These are phyloP conservation scores for Nemania abortiva DNA, from an alignment of 2,329 filamentous ascomycete genomes.

Conservation along the genomic window DNA sequence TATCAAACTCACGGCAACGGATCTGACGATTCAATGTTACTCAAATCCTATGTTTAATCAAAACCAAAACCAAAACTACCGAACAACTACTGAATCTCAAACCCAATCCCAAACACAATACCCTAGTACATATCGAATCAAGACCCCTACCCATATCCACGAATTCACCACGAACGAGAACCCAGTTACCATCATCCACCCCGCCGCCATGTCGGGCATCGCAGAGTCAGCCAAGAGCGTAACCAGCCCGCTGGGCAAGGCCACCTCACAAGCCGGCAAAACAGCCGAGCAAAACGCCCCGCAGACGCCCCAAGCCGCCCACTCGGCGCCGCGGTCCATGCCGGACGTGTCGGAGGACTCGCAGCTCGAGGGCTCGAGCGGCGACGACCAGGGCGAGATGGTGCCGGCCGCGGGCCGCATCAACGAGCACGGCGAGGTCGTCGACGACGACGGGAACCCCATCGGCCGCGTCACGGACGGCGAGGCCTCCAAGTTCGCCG, in stretches of 20 bases:
- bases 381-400: slow-evolving; percentile 51
- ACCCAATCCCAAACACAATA: slow-evolving; percentile 19
- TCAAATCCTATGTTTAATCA: slow-evolving; percentile 39
- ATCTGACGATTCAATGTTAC: not conserved
- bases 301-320: slow-evolving; percentile 35
- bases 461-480: slow-evolving; percentile 57
- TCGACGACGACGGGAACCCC: slow-evolving; percentile 65
- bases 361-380: slow-evolving; percentile 39
- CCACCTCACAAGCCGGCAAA: slow-evolving; percentile 32
- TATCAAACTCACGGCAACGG: slow-evolving; percentile 41
- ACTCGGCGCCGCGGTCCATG: slow-evolving; percentile 46
- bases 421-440: slow-evolving; percentile 66
- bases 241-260: slow-evolving; percentile 39
- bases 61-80: slow-evolving; percentile 25
- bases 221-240: slow-evolving; percentile 42
- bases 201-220: slow-evolving; percentile 49
- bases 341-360: slow-evolving; percentile 46
- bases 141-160: slow-evolving; percentile 36
- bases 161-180: slow-evolving; percentile 45
- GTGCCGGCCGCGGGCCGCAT: slow-evolving; percentile 56
- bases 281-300: slow-evolving; percentile 23
- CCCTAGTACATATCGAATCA: slow-evolving; percentile 36
- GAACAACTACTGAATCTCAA: slow-evolving; percentile 26
- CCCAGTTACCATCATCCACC: slow-evolving; percentile 46
- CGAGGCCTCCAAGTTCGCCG: slow-evolving; percentile 47